Conservation (phyloP, 306 rosid genomes). For the Oemleria cerasiformis region DNA sequence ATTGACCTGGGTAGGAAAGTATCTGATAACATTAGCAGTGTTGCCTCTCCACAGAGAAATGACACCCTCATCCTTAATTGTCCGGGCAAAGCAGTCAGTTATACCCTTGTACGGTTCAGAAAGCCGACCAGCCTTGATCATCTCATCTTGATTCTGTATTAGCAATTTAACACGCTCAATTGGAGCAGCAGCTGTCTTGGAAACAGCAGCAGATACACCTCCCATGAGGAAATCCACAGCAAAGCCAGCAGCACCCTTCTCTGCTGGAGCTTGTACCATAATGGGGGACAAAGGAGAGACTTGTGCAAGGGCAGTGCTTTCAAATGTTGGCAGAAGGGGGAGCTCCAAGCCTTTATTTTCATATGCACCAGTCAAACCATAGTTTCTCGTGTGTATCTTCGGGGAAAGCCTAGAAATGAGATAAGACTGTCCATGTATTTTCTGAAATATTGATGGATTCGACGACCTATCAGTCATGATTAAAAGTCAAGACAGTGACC, state of each 20-base stretch:
- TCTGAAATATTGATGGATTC: conserved; percentile 68
- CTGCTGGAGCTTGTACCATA: conserved; percentile 58
- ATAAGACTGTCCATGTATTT: conserved; percentile 61
- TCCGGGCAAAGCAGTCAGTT: conserved; percentile 72
- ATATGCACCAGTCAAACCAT: conserved; percentile 25
- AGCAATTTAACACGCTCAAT: conserved; percentile 79
- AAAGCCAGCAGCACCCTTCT: conserved; percentile 60
- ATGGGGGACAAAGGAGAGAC: conserved; percentile 33
- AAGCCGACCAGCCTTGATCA: conserved; percentile 73
- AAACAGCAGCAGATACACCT: conserved; percentile 92
- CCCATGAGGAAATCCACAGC: conserved; percentile 79
- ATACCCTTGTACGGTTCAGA: conserved; percentile 88
- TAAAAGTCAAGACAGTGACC: conserved; percentile 44
- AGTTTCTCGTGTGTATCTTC: conserved; percentile 29
- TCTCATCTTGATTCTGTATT: conserved; percentile 86
- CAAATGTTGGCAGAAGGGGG: conserved; percentile 24
- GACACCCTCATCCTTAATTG: conserved; percentile 79
- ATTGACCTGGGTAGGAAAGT: conserved; percentile 83
- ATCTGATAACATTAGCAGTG: conserved; percentile 90
- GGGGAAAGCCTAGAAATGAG: conserved; percentile 65
- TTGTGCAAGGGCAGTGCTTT: conserved; percentile 40
- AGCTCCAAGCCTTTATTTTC: conserved; percentile 45
- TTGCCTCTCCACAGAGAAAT: conserved; percentile 87
- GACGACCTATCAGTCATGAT: conserved; percentile 65
- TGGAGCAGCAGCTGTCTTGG: conserved; percentile 91